Conservation (phyloP, 2,329 filamentous ascomycete genomes). For the Blumeriella jaapii region DNA sequence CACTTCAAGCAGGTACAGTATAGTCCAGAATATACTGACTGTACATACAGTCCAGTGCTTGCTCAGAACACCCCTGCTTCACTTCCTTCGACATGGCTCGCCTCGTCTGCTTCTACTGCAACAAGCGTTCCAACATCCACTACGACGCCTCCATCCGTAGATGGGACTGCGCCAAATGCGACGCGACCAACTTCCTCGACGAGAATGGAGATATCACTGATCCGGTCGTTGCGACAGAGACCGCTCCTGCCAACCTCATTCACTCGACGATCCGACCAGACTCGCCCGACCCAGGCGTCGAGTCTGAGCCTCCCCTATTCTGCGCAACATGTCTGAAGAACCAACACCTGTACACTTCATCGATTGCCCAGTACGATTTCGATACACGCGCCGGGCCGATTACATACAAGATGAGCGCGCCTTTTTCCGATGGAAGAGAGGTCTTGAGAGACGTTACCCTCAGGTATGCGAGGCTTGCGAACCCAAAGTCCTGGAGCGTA, state of each 20-base stretch:
- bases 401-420: slow-evolving; percentile 54
- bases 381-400: slow-evolving; percentile 51
- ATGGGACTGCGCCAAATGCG: slow-evolving; percentile 69
- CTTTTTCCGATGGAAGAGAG: slow-evolving; percentile 57
- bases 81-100: slow-evolving; percentile 14
- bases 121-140: slow-evolving; percentile 48
- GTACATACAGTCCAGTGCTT: too few relatives aligned
- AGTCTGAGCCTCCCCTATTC: slow-evolving; percentile 34
- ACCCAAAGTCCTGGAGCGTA: slow-evolving; percentile 56
- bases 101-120: slow-evolving; percentile 76
- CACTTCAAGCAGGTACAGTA: neutral
- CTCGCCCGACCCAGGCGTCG: slow-evolving; percentile 25
- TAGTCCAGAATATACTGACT: neutral
- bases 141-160: slow-evolving; percentile 47
- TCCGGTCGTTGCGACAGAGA: slow-evolving; percentile 55
- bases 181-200: slow-evolving; percentile 82
- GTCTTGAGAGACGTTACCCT: slow-evolving; percentile 74
- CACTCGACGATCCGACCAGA: slow-evolving; percentile 36
- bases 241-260: slow-evolving; percentile 32
- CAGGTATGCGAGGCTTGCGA: slow-evolving; percentile 78
- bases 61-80: neutral
- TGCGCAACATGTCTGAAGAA: slow-evolving; percentile 81
- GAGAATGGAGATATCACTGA: slow-evolving; percentile 87
- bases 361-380: slow-evolving; percentile 70
- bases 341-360: slow-evolving; percentile 67